These are phyloP conservation scores for Epichloe brachyelytri DNA, from an alignment of 2,329 filamentous ascomycete species.

Conservation along the genomic window DNA sequence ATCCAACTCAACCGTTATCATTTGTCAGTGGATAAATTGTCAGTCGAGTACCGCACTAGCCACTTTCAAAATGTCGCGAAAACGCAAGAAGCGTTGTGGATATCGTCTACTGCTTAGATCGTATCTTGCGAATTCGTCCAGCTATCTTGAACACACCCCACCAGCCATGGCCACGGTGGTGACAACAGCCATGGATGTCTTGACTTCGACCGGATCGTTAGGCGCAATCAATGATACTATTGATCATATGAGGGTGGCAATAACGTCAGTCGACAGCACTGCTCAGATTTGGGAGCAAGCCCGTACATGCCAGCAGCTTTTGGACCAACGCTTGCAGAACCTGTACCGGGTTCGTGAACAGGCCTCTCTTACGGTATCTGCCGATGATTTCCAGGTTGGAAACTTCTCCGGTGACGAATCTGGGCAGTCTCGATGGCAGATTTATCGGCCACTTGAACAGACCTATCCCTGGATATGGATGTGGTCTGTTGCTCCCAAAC, in stretches of 20 bases:
- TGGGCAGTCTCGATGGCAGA: constrained; percentile 21
- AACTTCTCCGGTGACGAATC: constrained; percentile 14
- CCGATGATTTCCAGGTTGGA: constrained; percentile 18
- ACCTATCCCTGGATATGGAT: constrained; percentile 26
- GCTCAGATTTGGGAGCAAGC: constrained; percentile 47
- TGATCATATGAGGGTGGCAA: constrained; percentile 37
- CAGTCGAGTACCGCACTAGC: constrained; percentile 26
- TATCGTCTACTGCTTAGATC: constrained; percentile 29
- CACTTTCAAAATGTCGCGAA: constrained; percentile 35
- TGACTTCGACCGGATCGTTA: constrained; percentile 46
- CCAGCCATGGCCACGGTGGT: constrained; percentile 51
- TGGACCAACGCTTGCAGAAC: constrained; percentile 26
- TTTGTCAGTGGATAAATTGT: constrained; percentile 25
- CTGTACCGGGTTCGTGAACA: constrained; percentile 22
- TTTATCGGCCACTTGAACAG: constrained; percentile 21
- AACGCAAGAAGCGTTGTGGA: constrained; percentile 41
- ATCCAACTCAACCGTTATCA: constrained; percentile 54
- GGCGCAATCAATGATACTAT: constrained; percentile 38
- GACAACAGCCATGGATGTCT: constrained; percentile 51
- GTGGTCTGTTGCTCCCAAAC: constrained; percentile 20
- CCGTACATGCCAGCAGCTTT: constrained; percentile 33
- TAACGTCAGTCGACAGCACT: constrained; percentile 42
- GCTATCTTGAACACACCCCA: constrained; percentile 32
- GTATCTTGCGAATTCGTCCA: constrained; percentile 20
- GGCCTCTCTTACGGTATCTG: constrained; percentile 14